phyloP scores from a whole-genome alignment of 352 stramenopile genomes.

The Phytophthora hibernalis region DNA sequence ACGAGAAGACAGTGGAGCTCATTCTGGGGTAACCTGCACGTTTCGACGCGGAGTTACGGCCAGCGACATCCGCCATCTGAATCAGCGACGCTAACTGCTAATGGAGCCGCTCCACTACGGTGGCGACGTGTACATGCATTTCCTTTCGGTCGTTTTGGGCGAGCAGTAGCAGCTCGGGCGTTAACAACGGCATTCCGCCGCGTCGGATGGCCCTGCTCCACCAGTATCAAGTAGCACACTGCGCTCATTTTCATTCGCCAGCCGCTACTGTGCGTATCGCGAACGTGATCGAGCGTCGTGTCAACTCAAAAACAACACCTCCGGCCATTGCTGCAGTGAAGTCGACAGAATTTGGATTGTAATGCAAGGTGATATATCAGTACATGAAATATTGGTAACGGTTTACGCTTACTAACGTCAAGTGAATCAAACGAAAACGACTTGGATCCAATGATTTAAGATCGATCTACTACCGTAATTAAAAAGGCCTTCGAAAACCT shows the following conservation, averaged over 20 bases:
- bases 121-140: not conserved
- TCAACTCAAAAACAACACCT: not conserved
- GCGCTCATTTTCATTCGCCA: conserved; percentile 7
- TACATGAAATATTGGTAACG: not conserved
- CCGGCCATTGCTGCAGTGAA: no score
- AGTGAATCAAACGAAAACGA: not conserved
- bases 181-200: conserved; percentile 13
- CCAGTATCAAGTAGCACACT: not conserved
- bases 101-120: not conserved
- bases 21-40: conserved; percentile 18
- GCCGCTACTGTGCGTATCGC: not conserved
- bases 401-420: no score
- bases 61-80: not conserved
- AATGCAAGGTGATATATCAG: not conserved
- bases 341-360: not conserved
- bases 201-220: conserved; percentile 11
- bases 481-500: not conserved
- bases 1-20: conserved; percentile 5
- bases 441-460: not conserved
- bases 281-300: not conserved
- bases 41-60: conserved; percentile 1
- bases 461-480: not conserved
- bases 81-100: not conserved
- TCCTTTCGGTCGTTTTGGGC: conserved; percentile 1
- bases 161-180: not conserved